Conservation (phyloP, 768 basidiomycete genomes). For the Agaricus subrufescens region DNA sequence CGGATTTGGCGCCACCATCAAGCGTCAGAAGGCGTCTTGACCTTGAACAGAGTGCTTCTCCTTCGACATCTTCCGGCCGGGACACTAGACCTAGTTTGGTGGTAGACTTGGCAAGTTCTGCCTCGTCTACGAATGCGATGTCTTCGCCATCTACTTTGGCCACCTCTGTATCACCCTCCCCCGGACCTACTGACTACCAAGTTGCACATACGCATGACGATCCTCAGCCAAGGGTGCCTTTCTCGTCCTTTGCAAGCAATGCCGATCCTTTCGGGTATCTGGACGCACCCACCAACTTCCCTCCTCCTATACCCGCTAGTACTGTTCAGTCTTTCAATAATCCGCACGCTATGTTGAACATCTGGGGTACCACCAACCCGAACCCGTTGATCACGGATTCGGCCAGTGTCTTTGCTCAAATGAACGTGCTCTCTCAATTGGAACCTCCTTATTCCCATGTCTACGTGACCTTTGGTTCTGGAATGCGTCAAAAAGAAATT, state of each 20-base stretch:
- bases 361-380: constrained; percentile 24
- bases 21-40: constrained; percentile 7
- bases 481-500: constrained; percentile 79
- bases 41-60: background rate
- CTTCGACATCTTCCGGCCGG: background rate
- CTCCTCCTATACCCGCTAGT: constrained; percentile 24
- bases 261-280: constrained; percentile 63
- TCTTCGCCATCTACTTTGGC: constrained; percentile 9
- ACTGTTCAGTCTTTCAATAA: constrained; percentile 28
- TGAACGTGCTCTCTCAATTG: constrained; percentile 41
- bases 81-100: constrained; percentile 1
- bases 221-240: background rate
- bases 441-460: constrained; percentile 65
- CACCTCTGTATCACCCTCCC: constrained; percentile 8
- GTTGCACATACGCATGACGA: background rate
- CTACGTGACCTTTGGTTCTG: constrained; percentile 85
- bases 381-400: constrained; percentile 4
- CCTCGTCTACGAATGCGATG: background rate
- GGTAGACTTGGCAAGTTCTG: constrained; percentile 1
- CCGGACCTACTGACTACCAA: background rate
- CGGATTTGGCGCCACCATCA: constrained; percentile 28
- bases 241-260: constrained; percentile 9
- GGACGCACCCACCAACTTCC: constrained; percentile 29
- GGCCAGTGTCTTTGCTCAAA: constrained; percentile 18
- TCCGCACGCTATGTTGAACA: constrained; percentile 30